phyloP scores from a whole-genome alignment of 2,329 filamentous ascomycete species.

The Exophiala sp. region DNA sequence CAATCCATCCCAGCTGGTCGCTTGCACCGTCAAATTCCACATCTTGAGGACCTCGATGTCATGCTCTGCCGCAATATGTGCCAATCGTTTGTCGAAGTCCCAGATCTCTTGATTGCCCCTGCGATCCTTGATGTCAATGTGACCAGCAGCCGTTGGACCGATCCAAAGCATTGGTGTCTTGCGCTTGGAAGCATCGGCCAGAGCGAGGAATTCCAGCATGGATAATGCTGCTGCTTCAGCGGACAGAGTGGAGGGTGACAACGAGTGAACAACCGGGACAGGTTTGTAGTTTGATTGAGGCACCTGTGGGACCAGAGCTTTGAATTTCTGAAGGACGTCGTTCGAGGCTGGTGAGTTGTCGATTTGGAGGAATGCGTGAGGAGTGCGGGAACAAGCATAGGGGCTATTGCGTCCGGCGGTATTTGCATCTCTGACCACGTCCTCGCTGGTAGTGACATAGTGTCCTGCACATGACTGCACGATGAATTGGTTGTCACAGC shows the following conservation, averaged over 20 bases:
- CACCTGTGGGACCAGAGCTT: slow-evolving; percentile 29
- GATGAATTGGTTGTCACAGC: slow-evolving; percentile 42
- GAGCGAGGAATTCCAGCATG: slow-evolving; percentile 40
- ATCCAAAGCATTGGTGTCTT: slow-evolving; percentile 45
- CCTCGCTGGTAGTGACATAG: slow-evolving; percentile 29
- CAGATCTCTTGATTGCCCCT: slow-evolving; percentile 37
- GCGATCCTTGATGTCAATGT: slow-evolving; percentile 33
- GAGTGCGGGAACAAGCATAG: slow-evolving; percentile 31
- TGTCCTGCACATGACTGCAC: slow-evolving; percentile 32
- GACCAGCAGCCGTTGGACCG: slow-evolving; percentile 39
- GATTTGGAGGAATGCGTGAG: slow-evolving; percentile 38
- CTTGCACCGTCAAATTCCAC: slow-evolving; percentile 45
- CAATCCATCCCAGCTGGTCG: slow-evolving; percentile 37
- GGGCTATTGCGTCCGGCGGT: slow-evolving; percentile 10
- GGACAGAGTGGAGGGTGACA: slow-evolving; percentile 34
- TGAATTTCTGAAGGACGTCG: slow-evolving; percentile 32
- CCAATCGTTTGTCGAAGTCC: slow-evolving; percentile 39
- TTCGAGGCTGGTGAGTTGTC: slow-evolving; percentile 32
- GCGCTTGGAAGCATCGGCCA: slow-evolving; percentile 35
- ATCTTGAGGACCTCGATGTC: slow-evolving; percentile 42
- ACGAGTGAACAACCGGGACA: slow-evolving; percentile 40
- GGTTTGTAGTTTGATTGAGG: slow-evolving; percentile 36
- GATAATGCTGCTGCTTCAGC: slow-evolving; percentile 32
- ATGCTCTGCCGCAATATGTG: slow-evolving; percentile 32
- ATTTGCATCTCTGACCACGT: slow-evolving; percentile 20